Percentiles rank a stretch among this genome's conserved stretches.
Evolutionary conservation across 208 protist species (phyloP).

Genomic region (Crithidia acanthocephali): DNA sequence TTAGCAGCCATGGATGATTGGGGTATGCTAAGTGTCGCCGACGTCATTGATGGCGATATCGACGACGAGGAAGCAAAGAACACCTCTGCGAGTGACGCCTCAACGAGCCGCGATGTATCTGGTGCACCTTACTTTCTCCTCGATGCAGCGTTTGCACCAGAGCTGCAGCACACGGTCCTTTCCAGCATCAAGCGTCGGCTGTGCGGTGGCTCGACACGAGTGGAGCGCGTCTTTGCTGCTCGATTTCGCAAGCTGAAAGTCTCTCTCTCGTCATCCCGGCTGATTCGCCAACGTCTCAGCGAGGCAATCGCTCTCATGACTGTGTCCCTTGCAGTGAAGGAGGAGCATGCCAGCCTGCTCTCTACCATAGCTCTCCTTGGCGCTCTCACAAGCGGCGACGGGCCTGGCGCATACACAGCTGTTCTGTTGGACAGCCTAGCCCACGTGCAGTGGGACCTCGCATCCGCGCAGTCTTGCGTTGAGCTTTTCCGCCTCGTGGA

Average conservation of each 20-base stretch:
- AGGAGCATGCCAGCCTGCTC: constrained; percentile 32
- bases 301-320: constrained; percentile 53
- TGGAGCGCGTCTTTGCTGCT: constrained; percentile 29
- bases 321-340: constrained; percentile 32
- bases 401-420: constrained; percentile 36
- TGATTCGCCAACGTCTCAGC: constrained; percentile 56
- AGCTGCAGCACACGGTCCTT: constrained; percentile 13
- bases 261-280: constrained; percentile 36
- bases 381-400: constrained; percentile 27
- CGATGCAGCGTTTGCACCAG: background rate
- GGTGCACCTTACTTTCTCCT: constrained; percentile 12
- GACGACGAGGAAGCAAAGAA: constrained; percentile 37
- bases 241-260: constrained; percentile 29
- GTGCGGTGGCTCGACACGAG: constrained; percentile 13
- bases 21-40: constrained; percentile 78
- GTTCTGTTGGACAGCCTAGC: constrained; percentile 53
- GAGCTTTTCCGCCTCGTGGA: constrained; percentile 66
- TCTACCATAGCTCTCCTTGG: constrained; percentile 49
- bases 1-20: constrained; percentile 45
- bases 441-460: constrained; percentile 45
- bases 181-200: background rate
- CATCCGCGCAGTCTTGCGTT: constrained; percentile 49
- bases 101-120: background rate
- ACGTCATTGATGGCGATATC: constrained; percentile 37
- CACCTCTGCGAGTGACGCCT: background rate